These are phyloP conservation scores for Rubroshorea leprosula DNA, from an alignment of 345 rosid species.

Conservation along the genomic window DNA sequence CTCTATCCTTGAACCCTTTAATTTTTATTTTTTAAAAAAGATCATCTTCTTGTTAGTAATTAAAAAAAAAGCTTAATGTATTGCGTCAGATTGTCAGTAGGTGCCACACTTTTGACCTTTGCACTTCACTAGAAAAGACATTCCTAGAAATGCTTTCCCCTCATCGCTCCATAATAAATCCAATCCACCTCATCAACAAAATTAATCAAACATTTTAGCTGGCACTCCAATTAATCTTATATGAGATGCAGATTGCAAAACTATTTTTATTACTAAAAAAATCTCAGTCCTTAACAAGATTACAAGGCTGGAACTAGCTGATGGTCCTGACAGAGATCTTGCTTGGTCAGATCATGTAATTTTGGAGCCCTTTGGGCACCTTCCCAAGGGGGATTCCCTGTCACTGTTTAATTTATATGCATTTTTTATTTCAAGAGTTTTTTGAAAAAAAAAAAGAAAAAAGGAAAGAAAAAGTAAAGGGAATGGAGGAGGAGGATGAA, in stretches of 20 bases:
- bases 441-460: no score
- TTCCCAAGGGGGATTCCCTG: constrained; percentile 39
- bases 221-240: constrained; percentile 2
- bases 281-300: no score
- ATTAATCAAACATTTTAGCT: constrained; percentile 10
- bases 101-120: constrained; percentile 38
- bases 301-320: constrained; percentile 14
- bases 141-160: constrained; percentile 19
- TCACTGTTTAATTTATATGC: not conserved
- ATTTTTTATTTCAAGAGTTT: not conserved
- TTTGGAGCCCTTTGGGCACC: constrained; percentile 23
- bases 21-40: not conserved
- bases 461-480: not conserved
- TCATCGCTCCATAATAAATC: constrained; percentile 4
- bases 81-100: constrained; percentile 24
- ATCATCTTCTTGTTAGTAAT: not conserved
- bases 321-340: constrained; percentile 40
- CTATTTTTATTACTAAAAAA: no score
- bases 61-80: no score
- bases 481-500: no score
- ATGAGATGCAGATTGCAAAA: no score
- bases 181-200: not conserved
- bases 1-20: no score
- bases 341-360: constrained; percentile 14
- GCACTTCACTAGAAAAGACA: constrained; percentile 40